Evolutionary conservation across 768 basidiomycete species (phyloP), one percentile per base, ranked within the genome.

Genomic region (Boletus vinaceobasis): DNA sequence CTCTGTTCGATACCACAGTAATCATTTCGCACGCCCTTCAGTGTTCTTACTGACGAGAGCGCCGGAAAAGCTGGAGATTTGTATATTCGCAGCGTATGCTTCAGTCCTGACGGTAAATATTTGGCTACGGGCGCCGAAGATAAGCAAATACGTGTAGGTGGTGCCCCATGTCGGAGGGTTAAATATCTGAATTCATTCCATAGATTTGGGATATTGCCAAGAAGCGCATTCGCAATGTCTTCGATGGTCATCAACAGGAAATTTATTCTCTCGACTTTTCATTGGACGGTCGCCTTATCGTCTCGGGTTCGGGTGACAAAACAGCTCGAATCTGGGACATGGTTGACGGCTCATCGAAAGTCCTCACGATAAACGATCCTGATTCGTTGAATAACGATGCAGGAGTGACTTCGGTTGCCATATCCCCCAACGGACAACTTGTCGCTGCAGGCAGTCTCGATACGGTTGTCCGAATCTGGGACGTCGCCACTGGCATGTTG

Each of bases 231-330:
- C 82, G 86, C 52, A 86, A 82, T 58, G 75, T 90, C 10, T 92
- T 95, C 63, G 85, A 89, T 59, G 94, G 94, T 5, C 94, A 97
- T 73, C 84, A 85, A 64, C 89, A 93, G 66, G 94, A 96, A 65
- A 93, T 97, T 65, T 96, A 96, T 72, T 92, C 93, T 1, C 85
- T 97, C 59, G 92, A 90, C 70, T 96, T 94, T 72, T 90, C 91
- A 2, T 73, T 78, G n/a, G 90, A 94, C 61, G 93, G 94, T 7
- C 79, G 85, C 5, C 79, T 88, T 61, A 87, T 96, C 60, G 90
- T 94, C 10, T 93, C 91, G 4, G 94, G 93, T 15, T 93, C 90
- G 0, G 93, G 93, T 3, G 82, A 83, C 67, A 79, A 79, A 43
- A 76, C 87, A 64, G 84, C 88, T 43, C 82, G 88, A 56, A 81